phyloP scores from a whole-genome alignment of 306 rosid species.

The Begonia peltatifolia region DNA sequence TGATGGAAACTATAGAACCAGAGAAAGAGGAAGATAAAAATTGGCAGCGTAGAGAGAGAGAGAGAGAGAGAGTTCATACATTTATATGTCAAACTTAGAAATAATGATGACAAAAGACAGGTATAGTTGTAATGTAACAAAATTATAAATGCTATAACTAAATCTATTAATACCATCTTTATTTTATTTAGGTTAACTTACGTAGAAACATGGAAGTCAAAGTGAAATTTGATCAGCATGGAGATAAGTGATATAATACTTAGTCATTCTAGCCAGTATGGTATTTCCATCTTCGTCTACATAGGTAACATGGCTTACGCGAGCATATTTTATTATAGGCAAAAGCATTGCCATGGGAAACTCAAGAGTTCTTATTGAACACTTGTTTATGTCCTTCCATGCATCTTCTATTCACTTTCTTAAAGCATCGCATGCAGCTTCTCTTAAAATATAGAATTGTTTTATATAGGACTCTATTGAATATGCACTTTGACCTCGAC shows the following conservation, averaged over 20 bases:
- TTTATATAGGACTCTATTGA: neutral
- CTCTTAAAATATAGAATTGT: conserved; percentile 4
- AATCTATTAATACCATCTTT: no score
- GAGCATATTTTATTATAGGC: conserved; percentile 18
- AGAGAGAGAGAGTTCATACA: no score
- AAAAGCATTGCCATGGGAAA: conserved; percentile 21
- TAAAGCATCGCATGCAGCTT: conserved; percentile 6
- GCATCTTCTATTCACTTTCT: conserved; percentile 1
- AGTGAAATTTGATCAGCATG: conserved; percentile 13
- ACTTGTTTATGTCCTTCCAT: conserved; percentile 36
- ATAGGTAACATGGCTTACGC: conserved; percentile 15
- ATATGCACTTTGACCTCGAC: no score
- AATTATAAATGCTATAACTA: no score
- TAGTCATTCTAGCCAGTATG: conserved; percentile 3
- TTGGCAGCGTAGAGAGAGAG: no score
- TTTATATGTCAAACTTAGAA: no score
- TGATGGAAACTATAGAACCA: no score
- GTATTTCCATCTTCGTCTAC: conserved; percentile 22
- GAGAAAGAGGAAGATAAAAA: no score
- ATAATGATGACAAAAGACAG: no score
- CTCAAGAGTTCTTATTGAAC: conserved; percentile 4
- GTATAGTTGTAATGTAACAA: no score
- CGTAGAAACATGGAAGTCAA: neutral
- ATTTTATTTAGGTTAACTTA: no score
- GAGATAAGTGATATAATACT: conserved; percentile 10